Evolutionary conservation across 441 rosid genomes (phyloP).

Genomic region (Euphorbia corollata): DNA sequence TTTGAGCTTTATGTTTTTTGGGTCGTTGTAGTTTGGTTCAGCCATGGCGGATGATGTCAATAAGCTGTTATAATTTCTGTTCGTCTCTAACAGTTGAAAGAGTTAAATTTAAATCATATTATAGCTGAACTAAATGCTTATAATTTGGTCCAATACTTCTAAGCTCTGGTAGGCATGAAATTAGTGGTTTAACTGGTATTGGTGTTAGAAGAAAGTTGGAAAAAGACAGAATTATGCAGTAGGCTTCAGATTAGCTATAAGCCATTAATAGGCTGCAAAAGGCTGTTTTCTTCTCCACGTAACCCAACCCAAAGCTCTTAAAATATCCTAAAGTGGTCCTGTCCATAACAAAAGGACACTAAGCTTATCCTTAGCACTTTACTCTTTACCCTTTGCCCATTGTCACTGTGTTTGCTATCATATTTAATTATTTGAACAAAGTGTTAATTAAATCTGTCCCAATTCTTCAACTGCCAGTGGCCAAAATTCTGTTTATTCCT

Average conservation of each 20-base stretch:
- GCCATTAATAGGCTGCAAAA: not conserved
- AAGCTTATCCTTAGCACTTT: conserved; percentile 3
- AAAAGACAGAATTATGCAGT: not conserved
- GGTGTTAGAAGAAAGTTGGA: not conserved
- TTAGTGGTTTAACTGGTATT: too few species aligned
- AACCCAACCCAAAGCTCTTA: conserved; percentile 10
- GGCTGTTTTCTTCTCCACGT: not conserved
- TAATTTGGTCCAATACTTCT: too few species aligned
- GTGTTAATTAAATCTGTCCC: not conserved
- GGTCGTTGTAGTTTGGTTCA: too few species aligned
- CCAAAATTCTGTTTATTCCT: not conserved
- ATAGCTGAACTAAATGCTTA: too few species aligned
- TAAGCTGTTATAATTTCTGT: too few species aligned
- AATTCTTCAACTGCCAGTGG: not conserved
- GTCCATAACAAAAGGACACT: conserved; percentile 13
- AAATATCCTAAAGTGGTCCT: conserved; percentile 24
- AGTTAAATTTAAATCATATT: too few species aligned
- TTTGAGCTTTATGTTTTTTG: too few species aligned
- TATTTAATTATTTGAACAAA: not conserved
- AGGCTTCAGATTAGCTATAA: too few species aligned
- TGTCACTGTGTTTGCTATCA: not conserved
- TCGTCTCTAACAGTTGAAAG: too few species aligned
- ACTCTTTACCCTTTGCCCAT: not conserved
- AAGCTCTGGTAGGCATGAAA: too few species aligned
- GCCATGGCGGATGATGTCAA: too few species aligned